Evolutionary conservation across 305 asterid species (phyloP).

Genomic region (Fraxinus baroniana): DNA sequence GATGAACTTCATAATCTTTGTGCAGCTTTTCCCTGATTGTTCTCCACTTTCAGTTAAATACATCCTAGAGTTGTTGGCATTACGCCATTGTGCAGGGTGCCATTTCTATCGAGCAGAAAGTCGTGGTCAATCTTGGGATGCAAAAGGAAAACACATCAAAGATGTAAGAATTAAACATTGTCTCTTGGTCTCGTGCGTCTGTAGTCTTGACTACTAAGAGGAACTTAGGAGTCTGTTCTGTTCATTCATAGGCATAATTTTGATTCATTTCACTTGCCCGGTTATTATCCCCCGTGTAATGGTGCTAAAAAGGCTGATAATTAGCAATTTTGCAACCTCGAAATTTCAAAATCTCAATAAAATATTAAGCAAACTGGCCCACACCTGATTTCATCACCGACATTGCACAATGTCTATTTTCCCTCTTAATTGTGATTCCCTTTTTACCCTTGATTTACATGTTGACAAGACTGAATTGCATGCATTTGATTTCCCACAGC

Average conservation of each 20-base stretch:
- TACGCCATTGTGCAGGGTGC: conserved; percentile 84
- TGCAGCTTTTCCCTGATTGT: conserved; percentile 92
- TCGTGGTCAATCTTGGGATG: conserved; percentile 81
- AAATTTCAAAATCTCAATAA: not conserved
- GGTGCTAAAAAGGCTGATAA: not conserved
- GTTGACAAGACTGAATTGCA: not conserved
- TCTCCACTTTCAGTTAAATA: conserved; percentile 74
- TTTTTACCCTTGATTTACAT: not conserved
- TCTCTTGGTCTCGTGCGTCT: conserved; percentile 3
- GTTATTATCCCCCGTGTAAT: not conserved
- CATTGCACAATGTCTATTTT: not conserved
- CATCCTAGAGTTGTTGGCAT: conserved; percentile 60
- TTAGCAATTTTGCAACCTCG: not conserved
- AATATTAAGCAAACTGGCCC: not conserved
- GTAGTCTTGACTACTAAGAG: not conserved
- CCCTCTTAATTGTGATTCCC: not conserved
- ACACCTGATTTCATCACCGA: not conserved
- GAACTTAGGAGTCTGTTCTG: not conserved
- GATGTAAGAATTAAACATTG: conserved; percentile 52
- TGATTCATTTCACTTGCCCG: not conserved
- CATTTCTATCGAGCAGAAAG: conserved; percentile 81
- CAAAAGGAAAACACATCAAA: conserved; percentile 69
- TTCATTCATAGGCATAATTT: not conserved
- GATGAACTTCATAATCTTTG: conserved; percentile 10
- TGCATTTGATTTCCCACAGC: not conserved